Percentiles rank a stretch among this genome's conserved stretches.
phyloP scores from a whole-genome alignment of 345 rosid genomes.

The Turnera subulata region DNA sequence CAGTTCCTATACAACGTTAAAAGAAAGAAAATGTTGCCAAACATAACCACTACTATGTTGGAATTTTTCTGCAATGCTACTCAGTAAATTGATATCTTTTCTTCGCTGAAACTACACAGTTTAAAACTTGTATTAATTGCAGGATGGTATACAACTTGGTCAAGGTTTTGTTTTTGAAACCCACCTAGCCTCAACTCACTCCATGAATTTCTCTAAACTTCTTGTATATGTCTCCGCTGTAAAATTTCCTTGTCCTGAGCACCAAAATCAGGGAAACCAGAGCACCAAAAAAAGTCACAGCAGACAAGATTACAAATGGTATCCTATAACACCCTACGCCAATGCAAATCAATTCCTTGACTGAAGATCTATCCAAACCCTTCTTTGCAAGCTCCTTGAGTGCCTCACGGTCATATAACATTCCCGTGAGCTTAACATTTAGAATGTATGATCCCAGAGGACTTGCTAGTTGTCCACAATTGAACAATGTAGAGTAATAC shows the following conservation, averaged over 20 bases:
- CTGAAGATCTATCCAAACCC: conserved; percentile 49
- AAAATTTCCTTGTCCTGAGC: conserved; percentile 63
- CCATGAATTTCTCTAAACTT: conserved; percentile 46
- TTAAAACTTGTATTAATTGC: no score
- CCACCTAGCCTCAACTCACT: conserved; percentile 13
- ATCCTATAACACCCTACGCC: conserved; percentile 59
- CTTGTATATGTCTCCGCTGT: conserved; percentile 74
- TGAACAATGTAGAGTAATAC: conserved; percentile 87
- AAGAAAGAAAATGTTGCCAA: no score
- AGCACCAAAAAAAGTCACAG: conserved; percentile 56
- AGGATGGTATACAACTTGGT: no score
- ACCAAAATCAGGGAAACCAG: conserved; percentile 56
- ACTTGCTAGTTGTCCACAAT: conserved; percentile 74
- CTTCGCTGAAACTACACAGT: no score
- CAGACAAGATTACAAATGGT: conserved; percentile 50
- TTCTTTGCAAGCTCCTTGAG: conserved; percentile 40
- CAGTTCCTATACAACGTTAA: no score
- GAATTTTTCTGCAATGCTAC: no score
- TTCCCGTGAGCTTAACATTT: conserved; percentile 67
- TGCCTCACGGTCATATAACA: conserved; percentile 63
- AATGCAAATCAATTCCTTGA: conserved; percentile 61
- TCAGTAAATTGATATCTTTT: no score
- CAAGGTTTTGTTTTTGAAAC: no score
- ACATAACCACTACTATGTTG: no score
- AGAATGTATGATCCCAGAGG: conserved; percentile 83